These are phyloP conservation scores for Inga leiocalycina DNA, from an alignment of 306 rosid genomes.

Conservation along the genomic window DNA sequence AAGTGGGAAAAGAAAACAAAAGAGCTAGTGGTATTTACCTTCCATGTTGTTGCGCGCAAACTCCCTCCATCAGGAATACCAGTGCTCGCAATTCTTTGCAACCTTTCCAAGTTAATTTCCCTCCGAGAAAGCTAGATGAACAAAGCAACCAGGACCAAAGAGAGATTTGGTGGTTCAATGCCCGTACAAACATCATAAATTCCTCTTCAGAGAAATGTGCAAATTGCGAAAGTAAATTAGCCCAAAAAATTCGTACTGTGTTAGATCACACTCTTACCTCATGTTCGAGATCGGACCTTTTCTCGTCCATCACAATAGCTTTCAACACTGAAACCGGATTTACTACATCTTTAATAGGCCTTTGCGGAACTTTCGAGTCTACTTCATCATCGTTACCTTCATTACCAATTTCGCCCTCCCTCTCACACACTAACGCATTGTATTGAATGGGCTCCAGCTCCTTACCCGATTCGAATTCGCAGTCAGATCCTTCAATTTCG, in stretches of 20 bases:
- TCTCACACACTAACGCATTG: slow-evolving; percentile 40
- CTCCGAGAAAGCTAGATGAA: slow-evolving; percentile 56
- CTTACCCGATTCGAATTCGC: slow-evolving; percentile 59
- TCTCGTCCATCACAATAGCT: slow-evolving; percentile 70
- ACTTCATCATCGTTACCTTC: slow-evolving; percentile 8
- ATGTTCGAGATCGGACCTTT: slow-evolving; percentile 68
- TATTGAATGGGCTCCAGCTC: slow-evolving; percentile 79
- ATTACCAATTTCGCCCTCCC: slow-evolving; percentile 28
- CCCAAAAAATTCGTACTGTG: background rate
- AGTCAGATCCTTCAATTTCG: slow-evolving; percentile 34
- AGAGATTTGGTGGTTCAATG: background rate
- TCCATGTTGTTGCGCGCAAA: slow-evolving; percentile 74
- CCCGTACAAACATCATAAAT: background rate
- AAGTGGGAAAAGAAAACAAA: background rate
- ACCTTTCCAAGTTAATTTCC: slow-evolving; percentile 72
- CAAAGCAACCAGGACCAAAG: background rate
- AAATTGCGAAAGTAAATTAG: background rate
- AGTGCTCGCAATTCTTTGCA: slow-evolving; percentile 68
- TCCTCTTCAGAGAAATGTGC: background rate
- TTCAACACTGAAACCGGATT: slow-evolving; percentile 47
- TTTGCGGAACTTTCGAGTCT: slow-evolving; percentile 31
- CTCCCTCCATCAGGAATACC: slow-evolving; percentile 79
- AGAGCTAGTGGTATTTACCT: slow-evolving; percentile 44
- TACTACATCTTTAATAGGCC: slow-evolving; percentile 33
- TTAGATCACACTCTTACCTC: slow-evolving; percentile 50